These are phyloP conservation scores for Fraxinus baroniana DNA, from an alignment of 305 asterid species.

Conservation along the genomic window DNA sequence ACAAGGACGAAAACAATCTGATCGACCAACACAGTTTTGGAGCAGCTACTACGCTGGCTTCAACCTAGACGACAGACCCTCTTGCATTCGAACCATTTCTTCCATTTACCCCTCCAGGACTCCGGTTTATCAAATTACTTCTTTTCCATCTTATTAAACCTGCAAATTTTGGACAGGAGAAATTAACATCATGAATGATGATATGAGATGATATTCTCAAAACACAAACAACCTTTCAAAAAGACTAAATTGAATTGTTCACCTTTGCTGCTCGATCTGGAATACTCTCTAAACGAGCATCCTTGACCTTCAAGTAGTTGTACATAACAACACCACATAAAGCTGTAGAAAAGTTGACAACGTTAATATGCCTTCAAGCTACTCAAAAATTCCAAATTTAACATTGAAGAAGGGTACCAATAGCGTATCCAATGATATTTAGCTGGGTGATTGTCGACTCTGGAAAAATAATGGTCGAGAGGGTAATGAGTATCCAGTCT, in stretches of 20 bases:
- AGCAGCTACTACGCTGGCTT: slow-evolving; percentile 35
- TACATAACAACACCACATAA: slow-evolving; percentile 78
- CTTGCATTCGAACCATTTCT: slow-evolving; percentile 41
- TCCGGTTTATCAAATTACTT: slow-evolving; percentile 38
- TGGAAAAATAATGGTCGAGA: slow-evolving; percentile 85
- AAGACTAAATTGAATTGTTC: background rate
- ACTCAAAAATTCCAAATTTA: slow-evolving; percentile 9
- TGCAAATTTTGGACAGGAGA: background rate
- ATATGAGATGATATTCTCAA: background rate
- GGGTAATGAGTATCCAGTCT: slow-evolving; percentile 97
- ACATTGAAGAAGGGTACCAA: slow-evolving; percentile 52
- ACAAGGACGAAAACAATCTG: background rate
- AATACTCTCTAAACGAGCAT: slow-evolving; percentile 42
- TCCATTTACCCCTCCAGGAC: slow-evolving; percentile 26
- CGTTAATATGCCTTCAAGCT: slow-evolving; percentile 18
- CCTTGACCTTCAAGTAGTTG: slow-evolving; percentile 59
- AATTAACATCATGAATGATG: background rate
- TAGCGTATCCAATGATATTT: slow-evolving; percentile 85
- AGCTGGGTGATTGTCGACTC: slow-evolving; percentile 84
- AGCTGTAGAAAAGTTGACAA: slow-evolving; percentile 42
- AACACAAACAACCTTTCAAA: background rate
- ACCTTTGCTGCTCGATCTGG: slow-evolving; percentile 44
- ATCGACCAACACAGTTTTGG: background rate
- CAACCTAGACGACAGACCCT: slow-evolving; percentile 45
- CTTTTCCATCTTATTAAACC: slow-evolving; percentile 30